Percentiles rank a stretch among this genome's conserved stretches.
phyloP scores from a whole-genome alignment of 2,329 filamentous ascomycete genomes.

The Mariannaea elegans region DNA sequence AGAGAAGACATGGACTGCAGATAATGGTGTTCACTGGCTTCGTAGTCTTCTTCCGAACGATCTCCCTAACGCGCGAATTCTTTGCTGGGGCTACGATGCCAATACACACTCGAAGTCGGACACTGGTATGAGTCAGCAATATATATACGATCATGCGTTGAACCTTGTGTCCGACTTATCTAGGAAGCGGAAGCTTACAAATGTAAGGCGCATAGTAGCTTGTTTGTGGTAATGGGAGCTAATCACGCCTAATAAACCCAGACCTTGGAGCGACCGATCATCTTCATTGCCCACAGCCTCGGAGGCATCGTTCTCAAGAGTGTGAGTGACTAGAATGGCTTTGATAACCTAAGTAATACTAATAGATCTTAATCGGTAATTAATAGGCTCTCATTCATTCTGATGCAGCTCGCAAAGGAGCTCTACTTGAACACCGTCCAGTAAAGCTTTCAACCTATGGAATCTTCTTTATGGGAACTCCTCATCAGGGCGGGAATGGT shows the following conservation, averaged over 20 bases:
- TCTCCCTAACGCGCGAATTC: background rate
- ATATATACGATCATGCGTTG: slow-evolving; percentile 1
- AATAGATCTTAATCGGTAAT: background rate
- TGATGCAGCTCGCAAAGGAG: background rate
- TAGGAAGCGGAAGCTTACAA: background rate
- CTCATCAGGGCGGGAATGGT: slow-evolving; percentile 11
- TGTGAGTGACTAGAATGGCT: background rate
- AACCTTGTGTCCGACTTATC: background rate
- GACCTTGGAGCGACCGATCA: background rate
- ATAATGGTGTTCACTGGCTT: slow-evolving; percentile 73
- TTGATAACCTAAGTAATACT: background rate
- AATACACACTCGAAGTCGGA: background rate
- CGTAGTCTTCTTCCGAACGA: slow-evolving; percentile 68
- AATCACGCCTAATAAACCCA: background rate
- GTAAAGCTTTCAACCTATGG: slow-evolving; percentile 14
- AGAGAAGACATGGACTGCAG: slow-evolving; percentile 67
- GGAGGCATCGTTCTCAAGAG: slow-evolving; percentile 10
- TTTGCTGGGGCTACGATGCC: slow-evolving; percentile 3
- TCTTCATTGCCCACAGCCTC: slow-evolving; percentile 6
- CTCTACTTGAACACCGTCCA: background rate
- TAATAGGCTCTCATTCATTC: slow-evolving; percentile 11
- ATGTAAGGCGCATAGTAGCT: background rate
- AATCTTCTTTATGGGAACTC: slow-evolving; percentile 12
- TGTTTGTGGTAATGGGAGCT: too few relatives aligned
- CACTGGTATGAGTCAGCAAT: background rate